Base-by-base conservation (phyloP, 331 rosid genomes). In the Erythrophleum ivorense region DNA sequence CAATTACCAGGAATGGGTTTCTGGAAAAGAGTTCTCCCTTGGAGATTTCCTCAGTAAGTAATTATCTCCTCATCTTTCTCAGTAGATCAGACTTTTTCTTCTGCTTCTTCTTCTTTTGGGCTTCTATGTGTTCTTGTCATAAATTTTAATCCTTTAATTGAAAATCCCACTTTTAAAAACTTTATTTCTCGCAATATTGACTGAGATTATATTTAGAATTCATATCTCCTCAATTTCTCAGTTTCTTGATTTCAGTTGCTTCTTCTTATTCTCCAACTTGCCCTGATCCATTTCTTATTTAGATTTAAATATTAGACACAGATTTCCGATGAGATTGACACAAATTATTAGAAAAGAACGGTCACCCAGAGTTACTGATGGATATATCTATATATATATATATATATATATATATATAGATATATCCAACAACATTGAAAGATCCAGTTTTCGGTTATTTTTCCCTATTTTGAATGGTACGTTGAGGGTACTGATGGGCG, bases 41-140 rank as follows among this genome's bases (percentile, higher is more conserved):
- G 98, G 98, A 67, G 97, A 95, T 85, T 93, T 93, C 49, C 96
- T 93, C 74, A 86, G 98, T 95, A 88, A 87, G 94, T 64, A 4
- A 24, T 13, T 49, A 18, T 49, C 18, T 49, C 18, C 1, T 33
- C 45, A 31, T 34, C 10, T 62, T 62, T 33, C 68, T 62, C n/a
- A 24, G 29, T 24, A 24, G 29, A 36, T 36, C 40, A 36, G 40
- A 2, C 3, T 36, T 4, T 36, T 36, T 36, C 40, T 36, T 2
- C 5, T n/a, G 29, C 67, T 31, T 62, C 21, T 16, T 13, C 36
- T 63, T 12, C 18, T 33, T 33, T 10, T 63, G 45, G 10, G 41
- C 67, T 5, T 62, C 9, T 62, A 1, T 31, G 40, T 31, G 41
- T 0, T 62, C 41, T 62, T 40, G 7, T 59, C 9, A 2, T 59